Conservation (phyloP, 2,329 filamentous ascomycete genomes). For the Colletotrichum caudatum region DNA sequence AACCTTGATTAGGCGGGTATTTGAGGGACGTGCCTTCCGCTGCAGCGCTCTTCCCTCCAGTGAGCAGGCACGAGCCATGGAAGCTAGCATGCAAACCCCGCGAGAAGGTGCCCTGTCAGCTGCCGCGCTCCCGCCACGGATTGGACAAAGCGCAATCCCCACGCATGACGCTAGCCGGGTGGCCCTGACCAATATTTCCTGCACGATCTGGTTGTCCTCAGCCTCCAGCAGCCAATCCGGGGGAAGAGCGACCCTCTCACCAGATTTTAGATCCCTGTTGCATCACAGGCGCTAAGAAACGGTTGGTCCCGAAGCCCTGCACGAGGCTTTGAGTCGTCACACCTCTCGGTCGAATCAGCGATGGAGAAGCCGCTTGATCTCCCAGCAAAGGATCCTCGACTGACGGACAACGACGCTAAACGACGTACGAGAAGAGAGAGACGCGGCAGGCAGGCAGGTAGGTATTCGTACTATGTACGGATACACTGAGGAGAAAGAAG, state of each 20-base stretch:
- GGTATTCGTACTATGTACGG: too few species aligned
- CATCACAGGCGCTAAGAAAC: slow-evolving; percentile 53
- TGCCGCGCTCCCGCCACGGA: slow-evolving; percentile 29
- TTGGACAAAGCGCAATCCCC: slow-evolving; percentile 38
- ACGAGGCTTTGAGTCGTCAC: slow-evolving; percentile 60
- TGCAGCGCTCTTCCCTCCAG: slow-evolving; percentile 29
- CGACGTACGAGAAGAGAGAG: slow-evolving; percentile 34
- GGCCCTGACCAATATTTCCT: slow-evolving; percentile 46
- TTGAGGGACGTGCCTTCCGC: slow-evolving; percentile 35
- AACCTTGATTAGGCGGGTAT: slow-evolving; percentile 16
- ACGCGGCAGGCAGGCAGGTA: background rate
- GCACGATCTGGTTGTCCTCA: slow-evolving; percentile 46
- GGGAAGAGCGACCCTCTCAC: slow-evolving; percentile 49
- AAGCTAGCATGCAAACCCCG: slow-evolving; percentile 36
- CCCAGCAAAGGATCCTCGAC: slow-evolving; percentile 29
- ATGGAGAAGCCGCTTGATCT: slow-evolving; percentile 10
- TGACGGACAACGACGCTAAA: slow-evolving; percentile 34
- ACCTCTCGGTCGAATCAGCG: slow-evolving; percentile 54
- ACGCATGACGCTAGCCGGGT: slow-evolving; percentile 36
- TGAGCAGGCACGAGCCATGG: slow-evolving; percentile 12
- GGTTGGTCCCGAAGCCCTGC: slow-evolving; percentile 63
- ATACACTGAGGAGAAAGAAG: background rate
- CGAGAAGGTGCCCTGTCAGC: slow-evolving; percentile 35
- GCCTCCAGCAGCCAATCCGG: slow-evolving; percentile 55
- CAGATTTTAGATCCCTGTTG: slow-evolving; percentile 46